A percentile compares a stretch with the other conserved stretches of the same genome.
Evolutionary conservation across 2,329 filamentous ascomycete genomes (phyloP).

Genomic region (Ascochyta lentis): DNA sequence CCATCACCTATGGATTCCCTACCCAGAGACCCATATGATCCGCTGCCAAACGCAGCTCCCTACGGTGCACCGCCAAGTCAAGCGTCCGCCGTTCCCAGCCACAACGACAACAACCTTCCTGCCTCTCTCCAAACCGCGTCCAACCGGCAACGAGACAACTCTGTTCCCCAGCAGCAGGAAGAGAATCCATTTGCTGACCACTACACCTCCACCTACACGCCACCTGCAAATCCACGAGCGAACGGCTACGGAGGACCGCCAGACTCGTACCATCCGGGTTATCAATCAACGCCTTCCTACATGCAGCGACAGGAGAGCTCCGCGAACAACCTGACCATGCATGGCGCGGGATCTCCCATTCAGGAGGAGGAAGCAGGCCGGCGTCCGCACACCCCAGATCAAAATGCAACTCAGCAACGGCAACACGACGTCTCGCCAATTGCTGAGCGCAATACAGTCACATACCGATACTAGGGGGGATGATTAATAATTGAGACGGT

Average conservation of each 20-base stretch:
- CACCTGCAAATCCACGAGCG: constrained; percentile 24
- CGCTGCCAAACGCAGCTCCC: constrained; percentile 5
- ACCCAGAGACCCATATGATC: constrained; percentile 13
- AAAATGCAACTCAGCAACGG: constrained; percentile 18
- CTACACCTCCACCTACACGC: constrained; percentile 42
- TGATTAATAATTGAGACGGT: constrained; percentile 7
- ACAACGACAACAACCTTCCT: constrained; percentile 32
- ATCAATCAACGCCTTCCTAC: constrained; percentile 52
- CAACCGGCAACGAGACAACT: constrained; percentile 19
- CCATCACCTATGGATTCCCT: constrained; percentile 10
- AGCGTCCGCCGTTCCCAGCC: constrained; percentile 21
- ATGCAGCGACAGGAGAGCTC: constrained; percentile 54
- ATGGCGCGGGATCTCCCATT: constrained; percentile 45
- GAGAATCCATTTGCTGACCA: constrained; percentile 54
- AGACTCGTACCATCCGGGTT: constrained; percentile 44
- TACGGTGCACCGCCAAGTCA: constrained; percentile 5
- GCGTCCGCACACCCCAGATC: constrained; percentile 38
- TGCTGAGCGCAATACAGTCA: constrained; percentile 46
- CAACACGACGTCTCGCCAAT: constrained; percentile 45
- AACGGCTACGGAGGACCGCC: constrained; percentile 31
- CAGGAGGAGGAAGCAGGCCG: constrained; percentile 36
- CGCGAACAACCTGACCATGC: constrained; percentile 55
- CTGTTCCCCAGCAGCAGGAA: constrained; percentile 20
- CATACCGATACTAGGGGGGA: constrained; percentile 44
- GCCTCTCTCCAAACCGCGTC: constrained; percentile 38